These are phyloP conservation scores for Bonia amplexicaulis DNA, from an alignment of 176 grass and related monocot species.

Conservation along the genomic window DNA sequence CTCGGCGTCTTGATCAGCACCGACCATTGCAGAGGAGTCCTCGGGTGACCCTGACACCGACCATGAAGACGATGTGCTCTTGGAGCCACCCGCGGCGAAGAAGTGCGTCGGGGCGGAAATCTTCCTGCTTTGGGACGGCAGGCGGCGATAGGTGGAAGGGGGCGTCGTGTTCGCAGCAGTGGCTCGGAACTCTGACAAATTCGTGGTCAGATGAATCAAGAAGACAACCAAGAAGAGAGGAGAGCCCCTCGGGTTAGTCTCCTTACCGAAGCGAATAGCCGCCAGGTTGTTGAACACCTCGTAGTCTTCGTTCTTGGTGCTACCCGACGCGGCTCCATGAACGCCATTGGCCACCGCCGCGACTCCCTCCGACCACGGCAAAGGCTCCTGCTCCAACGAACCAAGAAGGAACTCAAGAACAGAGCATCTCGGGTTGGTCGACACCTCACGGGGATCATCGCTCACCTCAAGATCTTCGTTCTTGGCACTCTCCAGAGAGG, in stretches of 20 bases:
- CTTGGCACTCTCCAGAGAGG: not conserved
- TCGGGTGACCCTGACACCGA: not conserved
- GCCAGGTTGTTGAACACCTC: not conserved
- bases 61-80: not conserved
- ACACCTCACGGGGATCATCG: no score
- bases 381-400: not conserved
- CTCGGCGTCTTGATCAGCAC: not conserved
- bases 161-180: not conserved
- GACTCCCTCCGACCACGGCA: not conserved
- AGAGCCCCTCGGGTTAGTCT: no score
- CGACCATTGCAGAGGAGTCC: not conserved
- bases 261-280: not conserved
- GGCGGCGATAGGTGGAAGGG: not conserved
- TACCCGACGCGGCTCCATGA: not conserved
- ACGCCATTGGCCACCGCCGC: not conserved
- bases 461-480: not conserved
- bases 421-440: not conserved
- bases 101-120: not conserved
- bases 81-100: not conserved
- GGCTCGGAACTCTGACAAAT: not conserved
- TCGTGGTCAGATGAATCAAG: not conserved
- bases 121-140: not conserved
- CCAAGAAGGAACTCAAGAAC: conserved; percentile 9
- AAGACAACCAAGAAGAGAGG: not conserved
- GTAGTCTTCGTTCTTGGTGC: not conserved